Evolutionary conservation across 2,329 filamentous ascomycete species (phyloP).

Genomic region (Colletotrichum tropicale): DNA sequence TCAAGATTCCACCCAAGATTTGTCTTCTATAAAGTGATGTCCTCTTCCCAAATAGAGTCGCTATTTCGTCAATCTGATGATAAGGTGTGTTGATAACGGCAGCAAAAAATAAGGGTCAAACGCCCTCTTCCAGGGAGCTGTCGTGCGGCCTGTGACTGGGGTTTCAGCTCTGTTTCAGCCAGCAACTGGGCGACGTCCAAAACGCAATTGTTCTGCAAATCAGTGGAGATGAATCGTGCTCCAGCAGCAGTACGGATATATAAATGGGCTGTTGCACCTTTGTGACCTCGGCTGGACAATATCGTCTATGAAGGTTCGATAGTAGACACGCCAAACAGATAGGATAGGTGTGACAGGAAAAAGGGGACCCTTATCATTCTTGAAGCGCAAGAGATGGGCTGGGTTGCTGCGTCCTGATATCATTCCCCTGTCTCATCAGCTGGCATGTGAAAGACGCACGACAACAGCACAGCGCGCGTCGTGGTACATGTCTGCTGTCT

Average conservation of each 20-base stretch:
- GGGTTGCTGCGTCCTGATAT: neutral
- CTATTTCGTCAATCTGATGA: neutral
- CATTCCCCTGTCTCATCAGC: neutral
- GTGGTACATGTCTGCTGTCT: neutral
- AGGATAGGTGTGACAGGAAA: neutral
- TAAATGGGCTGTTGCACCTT: neutral
- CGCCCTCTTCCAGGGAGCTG: neutral
- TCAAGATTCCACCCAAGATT: neutral
- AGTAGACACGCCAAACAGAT: neutral
- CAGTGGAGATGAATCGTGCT: neutral
- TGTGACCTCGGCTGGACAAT: neutral
- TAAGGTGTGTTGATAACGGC: neutral
- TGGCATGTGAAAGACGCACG: slow-evolving; percentile 8
- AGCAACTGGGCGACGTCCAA: neutral
- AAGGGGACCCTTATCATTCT: neutral
- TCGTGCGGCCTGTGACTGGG: neutral
- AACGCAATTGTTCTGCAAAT: neutral
- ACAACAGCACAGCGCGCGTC: neutral
- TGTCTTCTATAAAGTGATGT: neutral
- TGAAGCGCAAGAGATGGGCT: neutral
- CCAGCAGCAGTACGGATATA: neutral
- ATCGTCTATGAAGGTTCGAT: neutral
- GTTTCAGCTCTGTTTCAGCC: slow-evolving; percentile 20
- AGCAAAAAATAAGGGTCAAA: neutral
- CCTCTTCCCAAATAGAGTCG: neutral